Base-by-base conservation (phyloP, 441 rosid species). In the Mallotus repandus region DNA sequence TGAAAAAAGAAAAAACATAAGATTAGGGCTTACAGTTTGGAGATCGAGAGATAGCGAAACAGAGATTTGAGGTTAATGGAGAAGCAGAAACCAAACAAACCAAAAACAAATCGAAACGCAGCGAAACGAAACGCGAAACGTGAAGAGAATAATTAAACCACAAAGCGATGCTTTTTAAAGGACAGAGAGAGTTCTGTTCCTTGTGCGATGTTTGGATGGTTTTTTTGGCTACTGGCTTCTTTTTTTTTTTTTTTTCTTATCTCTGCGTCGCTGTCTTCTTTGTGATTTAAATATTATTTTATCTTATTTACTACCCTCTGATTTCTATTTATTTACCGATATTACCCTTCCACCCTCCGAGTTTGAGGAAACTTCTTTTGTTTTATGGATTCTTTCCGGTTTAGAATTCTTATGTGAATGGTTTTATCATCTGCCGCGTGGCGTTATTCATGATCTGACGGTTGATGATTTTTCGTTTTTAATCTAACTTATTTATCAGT, bases 281-380 rank as follows among this genome's bases (percentile, higher is more conserved):
- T 54, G 10, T 68, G 85, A 75, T 72, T 76, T 78, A 77, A 83
- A 81, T 79, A 80, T 76, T 70, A 72, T 52, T 2, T 6, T 56
- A 14, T 73, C 21, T 16, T 66, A 4, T 16, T 29, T 38, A 5
- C 16, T 74, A 66, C 78, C 86, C 81, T 74, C 70, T 9, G 53
- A 60, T 72, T 72, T 70, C 15, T 0, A 0, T 2, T 52, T 68
- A 45, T 71, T 80, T 67, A 73, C 80, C 46, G 11, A 41, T 13
- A 22, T 19, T 72, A 32, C 72, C 82, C 22, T 46, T 54, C 15
- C 56, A 2, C 14, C 29, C 41, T 45, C 56, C 61, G 3, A 35
- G 62, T 62, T 52, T 10, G 5, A 14, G 21, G 46, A 22, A 48
- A 14, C 58, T 52, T 41, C 41, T 54, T 4, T 35, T 9, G 35